These are phyloP conservation scores for Tricholomella constricta DNA, from an alignment of 768 basidiomycete genomes.

Conservation along the genomic window DNA sequence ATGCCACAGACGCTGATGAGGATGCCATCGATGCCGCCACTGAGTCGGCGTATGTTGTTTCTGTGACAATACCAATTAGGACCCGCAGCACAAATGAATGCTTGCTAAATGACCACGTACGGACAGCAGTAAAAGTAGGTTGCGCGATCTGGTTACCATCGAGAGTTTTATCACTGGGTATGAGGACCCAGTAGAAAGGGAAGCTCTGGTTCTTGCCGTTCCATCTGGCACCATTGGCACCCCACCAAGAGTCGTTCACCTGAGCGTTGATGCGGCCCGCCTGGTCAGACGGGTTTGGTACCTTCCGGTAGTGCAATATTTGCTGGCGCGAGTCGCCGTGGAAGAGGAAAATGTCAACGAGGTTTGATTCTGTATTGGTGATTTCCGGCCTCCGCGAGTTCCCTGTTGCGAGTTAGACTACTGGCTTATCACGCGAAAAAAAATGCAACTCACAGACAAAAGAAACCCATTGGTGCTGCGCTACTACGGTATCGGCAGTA, in stretches of 20 bases:
- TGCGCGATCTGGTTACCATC: slow-evolving; percentile 65
- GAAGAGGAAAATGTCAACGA: slow-evolving; percentile 77
- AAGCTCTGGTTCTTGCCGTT: slow-evolving; percentile 56
- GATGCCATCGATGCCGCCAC: slow-evolving; percentile 56
- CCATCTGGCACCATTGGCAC: slow-evolving; percentile 49
- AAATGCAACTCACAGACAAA: slow-evolving; percentile 71
- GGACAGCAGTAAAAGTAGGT: slow-evolving; percentile 76
- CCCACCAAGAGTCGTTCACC: slow-evolving; percentile 81
- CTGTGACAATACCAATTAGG: slow-evolving; percentile 34
- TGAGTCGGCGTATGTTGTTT: slow-evolving; percentile 76
- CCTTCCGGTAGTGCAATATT: slow-evolving; percentile 45
- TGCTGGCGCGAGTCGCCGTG: slow-evolving; percentile 64
- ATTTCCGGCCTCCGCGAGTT: slow-evolving; percentile 72
- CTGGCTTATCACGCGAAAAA: slow-evolving; percentile 13
- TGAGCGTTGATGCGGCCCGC: slow-evolving; percentile 55
- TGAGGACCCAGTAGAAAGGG: slow-evolving; percentile 80
- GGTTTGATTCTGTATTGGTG: slow-evolving; percentile 48
- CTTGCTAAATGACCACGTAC: slow-evolving; percentile 50
- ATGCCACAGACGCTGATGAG: slow-evolving; percentile 38
- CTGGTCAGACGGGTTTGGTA: slow-evolving; percentile 48
- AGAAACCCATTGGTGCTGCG: slow-evolving; percentile 75
- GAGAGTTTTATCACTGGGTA: slow-evolving; percentile 54
- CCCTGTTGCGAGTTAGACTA: slow-evolving; percentile 47
- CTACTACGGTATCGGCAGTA: slow-evolving; percentile 47
- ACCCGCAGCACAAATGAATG: slow-evolving; percentile 1